Conservation (phyloP, 2,329 filamentous ascomycete genomes). For the Colletotrichum karsti region DNA sequence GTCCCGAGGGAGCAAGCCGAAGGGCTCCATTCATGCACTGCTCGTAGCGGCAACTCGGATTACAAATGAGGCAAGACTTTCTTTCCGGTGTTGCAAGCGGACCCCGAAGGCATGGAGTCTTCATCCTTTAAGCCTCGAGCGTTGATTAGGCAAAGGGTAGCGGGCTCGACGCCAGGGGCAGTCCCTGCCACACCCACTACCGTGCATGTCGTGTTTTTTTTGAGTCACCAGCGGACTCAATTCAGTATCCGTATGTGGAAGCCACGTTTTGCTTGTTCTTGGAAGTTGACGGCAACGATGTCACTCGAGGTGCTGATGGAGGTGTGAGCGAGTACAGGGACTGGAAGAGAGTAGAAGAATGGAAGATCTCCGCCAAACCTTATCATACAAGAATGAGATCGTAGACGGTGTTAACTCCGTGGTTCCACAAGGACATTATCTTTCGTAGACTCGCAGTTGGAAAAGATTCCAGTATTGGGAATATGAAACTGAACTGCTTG, state of each 20-base stretch:
- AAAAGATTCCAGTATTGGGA: no score
- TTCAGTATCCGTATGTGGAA: not conserved
- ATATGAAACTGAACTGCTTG: no score
- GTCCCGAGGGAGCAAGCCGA: not conserved
- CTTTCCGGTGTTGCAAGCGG: slow-evolving; percentile 19
- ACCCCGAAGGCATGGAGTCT: slow-evolving; percentile 9
- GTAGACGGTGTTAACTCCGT: not conserved
- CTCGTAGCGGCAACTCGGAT: slow-evolving; percentile 9
- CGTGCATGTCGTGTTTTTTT: not conserved
- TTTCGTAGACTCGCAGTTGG: no score
- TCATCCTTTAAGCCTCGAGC: not conserved
- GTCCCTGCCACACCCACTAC: not conserved
- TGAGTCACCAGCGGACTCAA: not conserved
- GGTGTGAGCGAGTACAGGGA: not conserved
- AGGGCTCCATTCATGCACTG: slow-evolving; percentile 4
- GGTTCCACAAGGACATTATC: no score
- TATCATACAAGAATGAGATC: not conserved
- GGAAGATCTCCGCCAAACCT: not conserved
- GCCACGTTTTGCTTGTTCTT: not conserved
- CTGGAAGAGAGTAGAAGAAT: not conserved
- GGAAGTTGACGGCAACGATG: not conserved
- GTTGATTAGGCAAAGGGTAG: not conserved
- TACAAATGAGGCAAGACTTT: not conserved
- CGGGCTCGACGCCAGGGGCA: not conserved
- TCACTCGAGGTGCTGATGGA: not conserved